A percentile compares a stretch with the other conserved stretches of the same genome.
These are phyloP conservation scores for Ustilago vetiveriae DNA, from an alignment of 1,284 basidiomycete genomes.

Conservation along the genomic window DNA sequence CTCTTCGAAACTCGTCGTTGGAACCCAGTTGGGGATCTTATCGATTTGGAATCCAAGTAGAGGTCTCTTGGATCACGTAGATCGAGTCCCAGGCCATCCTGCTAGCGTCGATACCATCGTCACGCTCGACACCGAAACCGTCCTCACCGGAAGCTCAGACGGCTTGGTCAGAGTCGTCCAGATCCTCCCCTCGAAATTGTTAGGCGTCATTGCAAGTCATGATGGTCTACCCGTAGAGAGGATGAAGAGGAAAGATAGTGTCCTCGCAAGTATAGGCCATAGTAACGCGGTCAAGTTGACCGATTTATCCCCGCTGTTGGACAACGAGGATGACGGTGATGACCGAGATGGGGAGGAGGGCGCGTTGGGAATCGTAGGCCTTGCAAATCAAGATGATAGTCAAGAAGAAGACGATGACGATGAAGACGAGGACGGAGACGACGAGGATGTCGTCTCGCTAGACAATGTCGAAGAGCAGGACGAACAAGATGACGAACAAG, in stretches of 20 bases:
- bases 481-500: conserved; percentile 10
- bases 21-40: conserved; percentile 89
- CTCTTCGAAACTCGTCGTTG: conserved; percentile 82
- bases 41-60: conserved; percentile 86
- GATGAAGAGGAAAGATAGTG: conserved; percentile 76
- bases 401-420: conserved; percentile 28
- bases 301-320: conserved; percentile 77
- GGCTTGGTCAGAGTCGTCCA: conserved; percentile 89
- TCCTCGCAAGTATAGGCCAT: conserved; percentile 93
- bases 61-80: conserved; percentile 91
- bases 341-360: conserved; percentile 29
- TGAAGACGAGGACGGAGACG: conserved; percentile 14
- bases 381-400: conserved; percentile 11
- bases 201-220: conserved; percentile 90
- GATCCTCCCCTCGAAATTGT: conserved; percentile 85
- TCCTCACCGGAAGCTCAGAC: conserved; percentile 92
- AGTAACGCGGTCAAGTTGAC: conserved; percentile 86
- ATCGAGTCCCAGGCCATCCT: conserved; percentile 84
- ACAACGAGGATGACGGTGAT: conserved; percentile 47
- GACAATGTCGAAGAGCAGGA: conserved; percentile 9
- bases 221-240: conserved; percentile 85
- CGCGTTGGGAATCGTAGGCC: conserved; percentile 17
- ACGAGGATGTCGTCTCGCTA: conserved; percentile 8
- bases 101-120: conserved; percentile 76
- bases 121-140: conserved; percentile 73